Evolutionary conservation across 2,329 filamentous ascomycete species (phyloP), one percentile per base, ranked within the genome.

Genomic region (Trichothecium sympodiale): DNA sequence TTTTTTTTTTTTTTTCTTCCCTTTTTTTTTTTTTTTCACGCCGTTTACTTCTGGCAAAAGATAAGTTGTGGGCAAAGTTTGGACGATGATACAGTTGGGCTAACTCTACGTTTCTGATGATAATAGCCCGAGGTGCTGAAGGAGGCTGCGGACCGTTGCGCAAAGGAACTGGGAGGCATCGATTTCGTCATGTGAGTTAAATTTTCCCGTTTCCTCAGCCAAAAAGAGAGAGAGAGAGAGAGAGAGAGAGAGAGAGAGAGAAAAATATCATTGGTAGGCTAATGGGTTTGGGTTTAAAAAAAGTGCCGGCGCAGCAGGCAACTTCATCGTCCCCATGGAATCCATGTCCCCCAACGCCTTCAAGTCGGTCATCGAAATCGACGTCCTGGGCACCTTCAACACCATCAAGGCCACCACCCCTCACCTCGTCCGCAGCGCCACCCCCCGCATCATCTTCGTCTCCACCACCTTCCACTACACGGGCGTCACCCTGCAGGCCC

Each of bases 291-390:
- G 4, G 12, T 14, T 34, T 15, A 10, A 12, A 7, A n/a, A 34
- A 49, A 91, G 83, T 54, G 89, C 89, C 15, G 91, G 91, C 34
- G 91, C 91, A 12, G 91, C 91, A 14, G 91, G 91, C 40, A 98
- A 98, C 60, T 98, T 96, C 59, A 70, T 98, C 16, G 82, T 86
- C 1, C 83, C 89, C 4, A 80, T 96, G 41, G 73, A 80, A 29
- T 80, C 80, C 42, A 73, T 96, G 34, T 86, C 77, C 29, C 62
- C 83, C 39, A 96, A 96, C 54, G 91, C 85, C 4, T 94, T 98
- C 76, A 93, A 88, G 59, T 71, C 84, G 0, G 91, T 98, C 45
- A 89, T 96, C 50, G 91, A 96, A 42, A 98, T 98, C 51, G 91
- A 96, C 55, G 81, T 94, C 3, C 60, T 96, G 26, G 91, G 91